phyloP scores from a whole-genome alignment of 2,329 filamentous ascomycete genomes.

The Pseudonectria foliicola region DNA sequence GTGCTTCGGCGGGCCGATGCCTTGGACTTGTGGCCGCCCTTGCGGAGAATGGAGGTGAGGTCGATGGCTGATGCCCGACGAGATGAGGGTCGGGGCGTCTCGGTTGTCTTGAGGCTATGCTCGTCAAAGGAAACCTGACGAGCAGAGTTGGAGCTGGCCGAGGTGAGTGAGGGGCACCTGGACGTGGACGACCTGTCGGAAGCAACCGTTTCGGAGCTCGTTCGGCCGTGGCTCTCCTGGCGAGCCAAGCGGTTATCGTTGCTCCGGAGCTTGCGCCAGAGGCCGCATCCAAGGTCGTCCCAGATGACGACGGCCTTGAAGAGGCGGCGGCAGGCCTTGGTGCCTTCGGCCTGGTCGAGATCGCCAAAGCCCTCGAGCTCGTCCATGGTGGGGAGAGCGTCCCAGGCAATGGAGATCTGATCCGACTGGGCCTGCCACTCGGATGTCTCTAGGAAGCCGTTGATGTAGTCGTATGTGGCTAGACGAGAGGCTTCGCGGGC shows the following conservation, averaged over 20 bases:
- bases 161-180: too few species aligned
- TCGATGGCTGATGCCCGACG: slow-evolving; percentile 5
- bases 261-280: slow-evolving; percentile 25
- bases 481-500: slow-evolving; percentile 24
- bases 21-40: slow-evolving; percentile 1
- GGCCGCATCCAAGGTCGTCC: slow-evolving; percentile 29
- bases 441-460: slow-evolving; percentile 23
- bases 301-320: slow-evolving; percentile 33
- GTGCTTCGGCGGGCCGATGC: slow-evolving; percentile 2
- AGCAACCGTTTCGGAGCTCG: slow-evolving; percentile 4
- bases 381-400: slow-evolving; percentile 27
- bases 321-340: slow-evolving; percentile 27
- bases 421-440: slow-evolving; percentile 25
- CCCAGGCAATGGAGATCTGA: slow-evolving; percentile 28
- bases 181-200: slow-evolving; percentile 13
- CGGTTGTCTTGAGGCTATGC: not conserved
- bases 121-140: too few species aligned
- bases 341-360: slow-evolving; percentile 28
- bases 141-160: too few species aligned
- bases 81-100: not conserved
- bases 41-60: slow-evolving; percentile 3
- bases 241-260: slow-evolving; percentile 1
- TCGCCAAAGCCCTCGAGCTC: slow-evolving; percentile 27
- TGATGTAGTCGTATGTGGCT: slow-evolving; percentile 26
- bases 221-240: not conserved